phyloP scores from a whole-genome alignment of 176 grass and related monocot species.

The Zea luxurians region DNA sequence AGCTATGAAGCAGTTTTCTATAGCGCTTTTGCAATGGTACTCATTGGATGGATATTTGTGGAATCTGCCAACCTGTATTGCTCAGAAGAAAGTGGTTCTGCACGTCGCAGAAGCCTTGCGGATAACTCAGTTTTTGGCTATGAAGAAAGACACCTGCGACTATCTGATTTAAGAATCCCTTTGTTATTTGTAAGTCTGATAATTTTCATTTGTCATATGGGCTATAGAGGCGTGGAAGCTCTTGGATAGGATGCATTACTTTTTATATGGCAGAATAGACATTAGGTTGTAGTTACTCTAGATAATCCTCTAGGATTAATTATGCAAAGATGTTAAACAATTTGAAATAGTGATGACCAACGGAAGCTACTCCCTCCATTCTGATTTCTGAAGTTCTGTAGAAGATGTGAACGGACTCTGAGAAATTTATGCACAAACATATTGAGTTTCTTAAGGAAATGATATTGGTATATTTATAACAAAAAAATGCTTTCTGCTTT shows the following conservation, averaged over 20 bases:
- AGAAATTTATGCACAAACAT: constrained; percentile 5
- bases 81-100: constrained; percentile 59
- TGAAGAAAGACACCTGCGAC: constrained; percentile 69
- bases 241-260: background rate
- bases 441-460: background rate
- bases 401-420: background rate
- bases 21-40: constrained; percentile 74
- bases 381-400: background rate
- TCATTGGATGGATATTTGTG: constrained; percentile 87
- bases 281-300: background rate
- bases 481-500: constrained; percentile 5
- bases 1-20: constrained; percentile 99
- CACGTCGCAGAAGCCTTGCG: constrained; percentile 32
- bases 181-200: constrained; percentile 84
- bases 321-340: constrained; percentile 27
- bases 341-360: constrained; percentile 9
- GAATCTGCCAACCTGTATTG: constrained; percentile 66
- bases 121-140: constrained; percentile 48
- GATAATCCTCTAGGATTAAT: constrained; percentile 10
- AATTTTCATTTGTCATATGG: constrained; percentile 22
- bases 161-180: constrained; percentile 89
- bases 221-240: background rate
- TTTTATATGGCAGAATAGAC: constrained; percentile 3
- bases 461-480: background rate
- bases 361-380: constrained; percentile 21